Evolutionary conservation across 2,329 filamentous ascomycete genomes (phyloP).

Genomic region (Alternaria sp.): DNA sequence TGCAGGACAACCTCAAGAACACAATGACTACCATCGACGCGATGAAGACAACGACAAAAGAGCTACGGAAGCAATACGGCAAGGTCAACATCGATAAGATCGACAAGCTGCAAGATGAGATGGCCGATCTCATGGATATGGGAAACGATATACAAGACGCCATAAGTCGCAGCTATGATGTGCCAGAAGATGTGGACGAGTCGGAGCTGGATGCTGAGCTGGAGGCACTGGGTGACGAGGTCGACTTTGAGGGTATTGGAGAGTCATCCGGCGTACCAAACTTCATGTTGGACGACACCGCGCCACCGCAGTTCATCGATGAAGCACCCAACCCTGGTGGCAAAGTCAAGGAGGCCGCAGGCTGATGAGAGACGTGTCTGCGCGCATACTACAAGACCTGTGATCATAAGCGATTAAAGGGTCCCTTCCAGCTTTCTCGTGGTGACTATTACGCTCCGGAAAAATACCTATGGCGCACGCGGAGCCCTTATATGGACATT

Average conservation of each 20-base stretch:
- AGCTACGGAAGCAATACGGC: constrained; percentile 90
- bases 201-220: constrained; percentile 94
- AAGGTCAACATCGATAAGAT: constrained; percentile 98
- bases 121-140: constrained; percentile 97
- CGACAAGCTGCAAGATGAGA: constrained; percentile 96
- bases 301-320: constrained; percentile 86
- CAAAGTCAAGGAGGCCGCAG: constrained; percentile 83
- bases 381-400: not conserved
- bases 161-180: constrained; percentile 86
- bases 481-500: not conserved
- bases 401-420: not conserved
- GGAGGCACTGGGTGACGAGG: constrained; percentile 91
- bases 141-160: constrained; percentile 98
- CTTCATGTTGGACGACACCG: constrained; percentile 87
- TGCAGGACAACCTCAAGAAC: constrained; percentile 98
- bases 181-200: constrained; percentile 97
- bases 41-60: constrained; percentile 96
- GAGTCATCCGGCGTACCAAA: constrained; percentile 70
- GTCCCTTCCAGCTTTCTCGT: not conserved
- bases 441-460: not conserved
- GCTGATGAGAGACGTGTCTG: constrained; percentile 38
- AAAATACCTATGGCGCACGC: too few relatives aligned
- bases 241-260: constrained; percentile 79
- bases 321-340: constrained; percentile 72
- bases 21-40: constrained; percentile 98